Conservation (phyloP, 148 eudicot genomes). For the Pharnaceum exiguum region DNA sequence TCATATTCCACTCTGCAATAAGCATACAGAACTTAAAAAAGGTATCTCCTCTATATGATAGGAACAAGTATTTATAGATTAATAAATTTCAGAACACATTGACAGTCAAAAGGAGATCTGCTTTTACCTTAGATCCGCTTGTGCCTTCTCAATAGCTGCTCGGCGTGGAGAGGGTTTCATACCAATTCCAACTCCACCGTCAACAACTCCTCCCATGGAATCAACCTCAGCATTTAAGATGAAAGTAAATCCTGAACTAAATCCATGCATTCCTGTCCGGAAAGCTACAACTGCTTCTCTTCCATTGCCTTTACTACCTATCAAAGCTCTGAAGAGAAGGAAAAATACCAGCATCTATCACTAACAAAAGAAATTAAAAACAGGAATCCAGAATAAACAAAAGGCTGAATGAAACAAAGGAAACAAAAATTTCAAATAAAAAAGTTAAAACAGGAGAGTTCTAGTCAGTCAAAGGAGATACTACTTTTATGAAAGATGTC, state of each 20-base stretch:
- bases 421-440: background rate
- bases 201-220: constrained; percentile 97
- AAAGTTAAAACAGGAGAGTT: background rate
- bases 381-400: background rate
- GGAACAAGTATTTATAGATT: constrained; percentile 9
- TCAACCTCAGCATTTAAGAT: constrained; percentile 89
- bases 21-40: constrained; percentile 18
- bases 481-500: no score
- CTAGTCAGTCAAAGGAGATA: background rate
- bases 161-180: constrained; percentile 65
- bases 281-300: constrained; percentile 37
- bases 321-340: constrained; percentile 18
- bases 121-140: constrained; percentile 74
- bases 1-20: constrained; percentile 76
- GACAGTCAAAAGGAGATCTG: constrained; percentile 2
- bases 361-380: background rate
- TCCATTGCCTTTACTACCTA: constrained; percentile 34
- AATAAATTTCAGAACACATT: constrained; percentile 6
- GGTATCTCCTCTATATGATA: no score
- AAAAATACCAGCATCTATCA: background rate
- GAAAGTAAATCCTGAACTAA: constrained; percentile 49
- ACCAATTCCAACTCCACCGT: constrained; percentile 66
- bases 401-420: background rate
- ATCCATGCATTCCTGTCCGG: constrained; percentile 76
- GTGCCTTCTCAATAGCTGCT: constrained; percentile 84